phyloP scores from a whole-genome alignment of 345 rosid species.

The Syzygium oleosum region DNA sequence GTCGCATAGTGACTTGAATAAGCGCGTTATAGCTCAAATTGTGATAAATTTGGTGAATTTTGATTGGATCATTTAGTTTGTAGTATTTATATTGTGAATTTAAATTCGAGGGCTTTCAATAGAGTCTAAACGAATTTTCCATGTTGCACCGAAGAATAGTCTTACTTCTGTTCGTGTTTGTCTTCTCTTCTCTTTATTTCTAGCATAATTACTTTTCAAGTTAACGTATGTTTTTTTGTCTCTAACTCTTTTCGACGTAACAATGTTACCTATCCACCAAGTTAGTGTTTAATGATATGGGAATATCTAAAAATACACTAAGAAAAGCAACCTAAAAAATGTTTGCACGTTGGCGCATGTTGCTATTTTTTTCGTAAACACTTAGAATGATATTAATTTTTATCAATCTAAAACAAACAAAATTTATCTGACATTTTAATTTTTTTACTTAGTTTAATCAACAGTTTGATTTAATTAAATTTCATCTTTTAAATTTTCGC shows the following conservation, averaged over 20 bases:
- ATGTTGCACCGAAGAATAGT: background rate
- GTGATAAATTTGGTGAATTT: background rate
- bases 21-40: background rate
- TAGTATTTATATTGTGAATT: background rate
- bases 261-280: background rate
- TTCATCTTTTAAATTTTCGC: background rate
- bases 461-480: background rate
- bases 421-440: background rate
- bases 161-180: background rate
- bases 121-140: background rate
- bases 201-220: background rate
- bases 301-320: too few species aligned
- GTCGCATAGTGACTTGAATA: background rate
- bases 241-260: background rate
- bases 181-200: background rate
- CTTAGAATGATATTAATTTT: background rate
- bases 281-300: background rate
- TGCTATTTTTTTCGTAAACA: background rate
- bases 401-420: background rate
- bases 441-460: background rate
- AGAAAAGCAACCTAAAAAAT: background rate
- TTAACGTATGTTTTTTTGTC: too few species aligned
- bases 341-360: fast-evolving
- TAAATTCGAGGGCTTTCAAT: background rate
- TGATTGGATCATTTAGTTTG: background rate